These are phyloP conservation scores for Urtica urens DNA, from an alignment of 306 rosid species.

Conservation along the genomic window DNA sequence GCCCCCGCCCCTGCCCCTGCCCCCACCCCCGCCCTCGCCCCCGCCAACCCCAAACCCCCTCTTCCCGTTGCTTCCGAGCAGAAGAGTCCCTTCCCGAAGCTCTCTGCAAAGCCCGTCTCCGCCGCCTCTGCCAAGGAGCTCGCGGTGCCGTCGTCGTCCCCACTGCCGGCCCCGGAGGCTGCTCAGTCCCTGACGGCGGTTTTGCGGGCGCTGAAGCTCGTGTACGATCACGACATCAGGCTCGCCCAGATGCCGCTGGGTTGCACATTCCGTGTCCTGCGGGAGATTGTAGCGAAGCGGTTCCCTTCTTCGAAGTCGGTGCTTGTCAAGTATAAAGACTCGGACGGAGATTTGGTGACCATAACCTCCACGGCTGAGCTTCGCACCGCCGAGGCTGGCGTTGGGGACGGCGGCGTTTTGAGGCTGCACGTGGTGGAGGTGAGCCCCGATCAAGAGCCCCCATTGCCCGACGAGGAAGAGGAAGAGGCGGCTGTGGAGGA, in stretches of 20 bases:
- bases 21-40: slow-evolving; percentile 14
- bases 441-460: slow-evolving; percentile 88
- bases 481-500: slow-evolving; percentile 54
- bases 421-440: slow-evolving; percentile 89
- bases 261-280: slow-evolving; percentile 39
- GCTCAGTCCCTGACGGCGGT: slow-evolving; percentile 24
- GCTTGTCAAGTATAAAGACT: slow-evolving; percentile 80
- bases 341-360: slow-evolving; percentile 89
- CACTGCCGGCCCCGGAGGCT: slow-evolving; percentile 20
- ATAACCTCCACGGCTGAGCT: slow-evolving; percentile 83
- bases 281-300: slow-evolving; percentile 66
- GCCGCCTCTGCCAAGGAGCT: slow-evolving; percentile 37
- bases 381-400: slow-evolving; percentile 64
- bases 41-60: slow-evolving; percentile 19
- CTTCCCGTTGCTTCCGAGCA: too few relatives aligned
- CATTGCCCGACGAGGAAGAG: slow-evolving; percentile 82
- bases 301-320: slow-evolving; percentile 82
- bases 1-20: slow-evolving; percentile 33
- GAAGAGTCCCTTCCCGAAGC: too few relatives aligned
- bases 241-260: slow-evolving; percentile 71
- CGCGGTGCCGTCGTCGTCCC: slow-evolving; percentile 20
- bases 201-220: slow-evolving; percentile 60
- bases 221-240: slow-evolving; percentile 89
- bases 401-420: slow-evolving; percentile 51
- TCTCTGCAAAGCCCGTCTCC: too few relatives aligned